Evolutionary conservation across 177 flowering plant species (phyloP), one percentile per base, ranked within the genome.

Genomic region (Vitis hybrid): DNA sequence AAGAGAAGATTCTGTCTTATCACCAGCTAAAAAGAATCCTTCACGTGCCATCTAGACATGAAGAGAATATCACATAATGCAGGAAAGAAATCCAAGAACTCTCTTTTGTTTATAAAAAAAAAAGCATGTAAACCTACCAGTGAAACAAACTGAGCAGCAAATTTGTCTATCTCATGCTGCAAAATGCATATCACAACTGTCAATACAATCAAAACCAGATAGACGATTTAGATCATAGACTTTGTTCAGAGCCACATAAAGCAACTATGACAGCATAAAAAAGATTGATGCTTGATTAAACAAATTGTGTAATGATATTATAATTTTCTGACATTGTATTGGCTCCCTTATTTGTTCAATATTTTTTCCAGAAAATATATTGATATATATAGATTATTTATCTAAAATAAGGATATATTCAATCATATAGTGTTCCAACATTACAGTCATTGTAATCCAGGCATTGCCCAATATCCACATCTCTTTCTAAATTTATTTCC

Each of bases 1-100:
- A 52, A 26, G 40, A 12, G 21, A 19, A 49, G 75, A 58, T 68
- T 68, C 64, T 55, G 64, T 49, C 12, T 18, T 34, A 50, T 77
- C 68, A 14, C 66, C 61, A 11, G 26, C 15, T 32, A 66, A 23
- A 34, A 11, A 21, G 64, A 64, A 74, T 26, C 75, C 78, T 68
- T 78, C 81, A 2, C 67, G 60, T 32, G 0, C 51, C 78, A 78
- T 78, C 81, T 78, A 68, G 18, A 63, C 10, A 68, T 32, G 30
- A 7, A 70, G 23, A 62, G 69, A 60, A 51, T 40, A 65, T 66
- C 4, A 14, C 14, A 51, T 10, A 56, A 32, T 60, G 17, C 48
- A 10, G 17, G 7, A 14, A 45, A 50, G 2, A 52, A 64, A 15
- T 48, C 18, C 52, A 19, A 8, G 10, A 23, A 40, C 52, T 40